Base-by-base conservation (phyloP, 257 asterid species). In the Solanum tacnaense region DNA sequence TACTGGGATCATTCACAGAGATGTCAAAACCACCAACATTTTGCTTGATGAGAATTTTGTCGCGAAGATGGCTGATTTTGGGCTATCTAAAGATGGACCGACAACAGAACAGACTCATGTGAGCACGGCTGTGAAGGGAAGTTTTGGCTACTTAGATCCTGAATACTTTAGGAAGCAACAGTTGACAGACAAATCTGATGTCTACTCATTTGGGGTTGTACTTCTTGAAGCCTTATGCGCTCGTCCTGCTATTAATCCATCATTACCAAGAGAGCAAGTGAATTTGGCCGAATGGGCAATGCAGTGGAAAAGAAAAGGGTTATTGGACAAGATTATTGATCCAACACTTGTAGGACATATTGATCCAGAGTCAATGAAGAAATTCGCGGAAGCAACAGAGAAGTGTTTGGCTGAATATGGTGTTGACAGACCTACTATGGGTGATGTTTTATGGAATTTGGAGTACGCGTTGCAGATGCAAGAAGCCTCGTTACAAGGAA, bases 261-360 rank as follows among this genome's bases (percentile, higher is more conserved):
- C 88, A 13, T 39, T 88, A n/a, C 88, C 88, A 58, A 44, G 88
- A 58, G 90, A 88, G 65, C 90, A 88, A 78, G 88, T 88, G 84
- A 88, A 88, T 71, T 85, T 88, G 67, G 88, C 90, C n/a, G 90
- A 86, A 67, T 88, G 90, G 90, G 90, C 90, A 46, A 85, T 88
- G 90, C 90, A 88, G 34, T 88, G 90, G 88, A 88, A 88, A 32
- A 35, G 88, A 65, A 88, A 86, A 62, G 88, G 90, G 13, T 81
- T 88, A 4, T 67, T 88, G 2, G 90, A 88, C 74, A 88, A 88
- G 74, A 81, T 85, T 0, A 86, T 88, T 41, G 90, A 88, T 78
- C 87, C 90, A 9, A 85, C 75, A 78, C 88, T 88, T 12, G 87
- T 78, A 27, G 87, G 87, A 2, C 90, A 85, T 4, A 29, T 88